Base-by-base conservation (phyloP, 805 yeast species). In the Lachancea sp. region DNA sequence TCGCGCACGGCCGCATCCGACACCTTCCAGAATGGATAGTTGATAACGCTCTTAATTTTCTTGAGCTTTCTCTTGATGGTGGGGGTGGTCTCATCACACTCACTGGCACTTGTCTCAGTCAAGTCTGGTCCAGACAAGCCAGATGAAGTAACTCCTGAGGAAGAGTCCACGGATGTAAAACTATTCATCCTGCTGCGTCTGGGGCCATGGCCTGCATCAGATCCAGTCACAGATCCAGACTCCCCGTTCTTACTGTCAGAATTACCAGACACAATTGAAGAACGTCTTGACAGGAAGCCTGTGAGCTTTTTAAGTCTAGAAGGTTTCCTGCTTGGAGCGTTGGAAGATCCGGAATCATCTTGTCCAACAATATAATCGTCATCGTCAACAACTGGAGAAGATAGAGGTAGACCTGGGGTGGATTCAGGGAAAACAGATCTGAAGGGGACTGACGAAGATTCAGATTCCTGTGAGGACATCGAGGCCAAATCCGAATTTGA, bases 21-120 rank as follows among this genome's bases (percentile, higher is more conserved):
- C 24, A 89, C 76, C 47, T 84, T 72, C 97, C 97, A 90, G 52
- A 70, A 83, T 15, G 90, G 88, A 32, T 72, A 63, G 42, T 75
- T 77, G 3, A 69, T 54, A 13, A 75, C 67, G 13, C 80, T 70
- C 3, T 78, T 74, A 8, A 82, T 63, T 50, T 73, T 78, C 52
- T 74, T 78, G 60, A 70, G 59, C 53, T 54, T 68, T 59, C 48
- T 67, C 60, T 47, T 61, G 54, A 19, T 50, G 34, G 40, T 37
- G 15, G 38, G 46, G 19, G 43, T 45, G 19, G 30, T 34, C 11
- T 36, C 44, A 22, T 42, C 48, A 7, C 30, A 43, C 29, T 42
- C 56, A 19, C 54, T 51, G 13, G 54, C 50, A 36, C 52, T 49
- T 4, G 52, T 45, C 1, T 47, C 48, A 7, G 48, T 48, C 9